Conservation (phyloP, 129 eudicot species). For the Centella asiatica region DNA sequence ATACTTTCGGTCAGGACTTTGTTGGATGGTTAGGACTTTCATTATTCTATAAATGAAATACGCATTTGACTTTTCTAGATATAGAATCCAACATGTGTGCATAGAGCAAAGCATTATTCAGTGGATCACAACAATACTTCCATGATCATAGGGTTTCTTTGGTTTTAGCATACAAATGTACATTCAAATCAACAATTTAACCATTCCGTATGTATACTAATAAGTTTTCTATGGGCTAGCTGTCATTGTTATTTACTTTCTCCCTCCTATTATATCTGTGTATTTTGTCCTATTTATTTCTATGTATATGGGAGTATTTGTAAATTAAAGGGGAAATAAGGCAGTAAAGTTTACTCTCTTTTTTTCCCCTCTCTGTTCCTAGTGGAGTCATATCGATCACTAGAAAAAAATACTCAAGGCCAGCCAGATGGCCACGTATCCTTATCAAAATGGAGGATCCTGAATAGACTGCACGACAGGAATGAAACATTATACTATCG, state of each 20-base stretch:
- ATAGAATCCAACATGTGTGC: too few species aligned
- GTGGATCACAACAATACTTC: too few species aligned
- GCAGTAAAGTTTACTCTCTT: conserved; percentile 13
- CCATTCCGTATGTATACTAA: too few species aligned
- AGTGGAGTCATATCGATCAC: conserved; percentile 94
- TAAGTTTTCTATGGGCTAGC: neutral
- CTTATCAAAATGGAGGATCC: conserved; percentile 93
- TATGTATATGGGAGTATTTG: neutral
- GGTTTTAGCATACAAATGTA: too few species aligned
- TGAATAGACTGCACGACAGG: conserved; percentile 95
- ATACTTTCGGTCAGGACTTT: too few species aligned
- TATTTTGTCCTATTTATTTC: neutral
- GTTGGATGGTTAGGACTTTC: too few species aligned
- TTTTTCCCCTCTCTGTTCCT: conserved; percentile 16
- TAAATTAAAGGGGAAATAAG: conserved; percentile 8
- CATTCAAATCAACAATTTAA: too few species aligned
- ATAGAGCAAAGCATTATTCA: too few species aligned
- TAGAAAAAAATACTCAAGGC: conserved; percentile 81
- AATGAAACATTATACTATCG: conserved; percentile 93
- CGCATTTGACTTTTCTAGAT: too few species aligned
- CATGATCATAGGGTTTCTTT: too few species aligned
- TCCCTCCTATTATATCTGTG: neutral
- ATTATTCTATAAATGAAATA: too few species aligned
- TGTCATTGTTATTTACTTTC: neutral
- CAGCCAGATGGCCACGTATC: conserved; percentile 52